Percentiles rank a stretch among this genome's conserved stretches.
These are phyloP conservation scores for Bjerkandera adusta DNA, from an alignment of 1,284 basidiomycete species.

Conservation along the genomic window DNA sequence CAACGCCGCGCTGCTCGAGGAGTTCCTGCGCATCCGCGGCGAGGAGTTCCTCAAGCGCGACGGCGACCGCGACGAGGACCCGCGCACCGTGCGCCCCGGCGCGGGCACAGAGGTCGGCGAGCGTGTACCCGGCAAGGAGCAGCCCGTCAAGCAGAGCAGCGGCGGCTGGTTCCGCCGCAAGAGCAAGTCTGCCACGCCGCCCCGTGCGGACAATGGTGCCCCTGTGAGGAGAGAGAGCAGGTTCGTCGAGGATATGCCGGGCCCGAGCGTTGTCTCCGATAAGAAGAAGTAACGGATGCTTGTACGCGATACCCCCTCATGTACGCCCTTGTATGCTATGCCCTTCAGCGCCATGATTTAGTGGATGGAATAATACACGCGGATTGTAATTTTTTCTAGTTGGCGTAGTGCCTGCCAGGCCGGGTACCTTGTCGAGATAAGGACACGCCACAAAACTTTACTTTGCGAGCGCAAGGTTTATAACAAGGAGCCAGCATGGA, in stretches of 20 bases:
- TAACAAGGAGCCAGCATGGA: too few relatives aligned
- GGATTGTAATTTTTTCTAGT: too few relatives aligned
- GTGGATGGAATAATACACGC: too few relatives aligned
- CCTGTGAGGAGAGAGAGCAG: slow-evolving; percentile 13
- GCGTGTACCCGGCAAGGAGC: slow-evolving; percentile 27
- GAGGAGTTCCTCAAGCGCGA: slow-evolving; percentile 57
- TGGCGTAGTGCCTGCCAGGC: too few relatives aligned
- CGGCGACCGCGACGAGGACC: slow-evolving; percentile 34
- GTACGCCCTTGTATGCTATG: too few relatives aligned
- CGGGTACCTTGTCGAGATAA: too few relatives aligned
- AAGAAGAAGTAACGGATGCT: too few relatives aligned
- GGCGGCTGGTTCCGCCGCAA: slow-evolving; percentile 24
- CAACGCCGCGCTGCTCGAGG: slow-evolving; percentile 77
- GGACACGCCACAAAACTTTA: too few relatives aligned
- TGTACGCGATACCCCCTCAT: too few relatives aligned
- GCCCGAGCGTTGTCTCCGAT: too few relatives aligned
- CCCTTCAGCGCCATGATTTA: too few relatives aligned
- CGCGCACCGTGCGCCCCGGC: slow-evolving; percentile 49
- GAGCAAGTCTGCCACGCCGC: slow-evolving; percentile 18
- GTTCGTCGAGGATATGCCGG: slow-evolving; percentile 17
- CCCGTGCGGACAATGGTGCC: background rate
- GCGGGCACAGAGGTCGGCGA: slow-evolving; percentile 41
- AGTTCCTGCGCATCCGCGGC: slow-evolving; percentile 67
- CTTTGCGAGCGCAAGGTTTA: too few relatives aligned
- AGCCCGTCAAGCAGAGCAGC: slow-evolving; percentile 8